Evolutionary conservation across 2,329 filamentous ascomycete genomes (phyloP).

Genomic region (Diaporthe sp.): DNA sequence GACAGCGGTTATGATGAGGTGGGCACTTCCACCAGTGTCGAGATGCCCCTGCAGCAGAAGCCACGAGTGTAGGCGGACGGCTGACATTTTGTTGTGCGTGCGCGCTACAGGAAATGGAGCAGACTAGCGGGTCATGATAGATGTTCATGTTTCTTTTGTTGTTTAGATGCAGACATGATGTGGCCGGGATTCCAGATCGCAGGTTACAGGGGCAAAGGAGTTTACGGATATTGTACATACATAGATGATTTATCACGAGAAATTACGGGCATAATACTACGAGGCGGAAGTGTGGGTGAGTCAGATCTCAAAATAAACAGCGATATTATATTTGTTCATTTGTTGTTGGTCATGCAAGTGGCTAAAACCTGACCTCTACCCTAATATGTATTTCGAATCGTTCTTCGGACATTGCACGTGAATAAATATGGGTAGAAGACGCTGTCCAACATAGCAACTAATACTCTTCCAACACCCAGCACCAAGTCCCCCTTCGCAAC

Average conservation of each 20-base stretch:
- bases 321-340: background rate
- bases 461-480: background rate
- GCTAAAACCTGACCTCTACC: background rate
- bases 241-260: background rate
- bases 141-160: background rate
- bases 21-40: conserved; percentile 12
- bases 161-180: background rate
- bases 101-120: background rate
- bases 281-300: background rate
- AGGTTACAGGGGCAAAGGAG: background rate
- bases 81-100: background rate
- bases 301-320: background rate
- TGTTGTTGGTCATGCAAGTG: background rate
- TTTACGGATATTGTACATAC: background rate
- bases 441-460: background rate
- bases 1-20: background rate
- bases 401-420: background rate
- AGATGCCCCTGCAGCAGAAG: conserved; percentile 13
- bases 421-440: background rate
- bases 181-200: background rate
- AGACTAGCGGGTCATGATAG: background rate
- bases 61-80: background rate
- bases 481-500: background rate
- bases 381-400: background rate
- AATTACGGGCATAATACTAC: background rate